A percentile compares a stretch with the other conserved stretches of the same genome.
phyloP scores from a whole-genome alignment of 768 basidiomycete species.

The Leccinum rimulosum region DNA sequence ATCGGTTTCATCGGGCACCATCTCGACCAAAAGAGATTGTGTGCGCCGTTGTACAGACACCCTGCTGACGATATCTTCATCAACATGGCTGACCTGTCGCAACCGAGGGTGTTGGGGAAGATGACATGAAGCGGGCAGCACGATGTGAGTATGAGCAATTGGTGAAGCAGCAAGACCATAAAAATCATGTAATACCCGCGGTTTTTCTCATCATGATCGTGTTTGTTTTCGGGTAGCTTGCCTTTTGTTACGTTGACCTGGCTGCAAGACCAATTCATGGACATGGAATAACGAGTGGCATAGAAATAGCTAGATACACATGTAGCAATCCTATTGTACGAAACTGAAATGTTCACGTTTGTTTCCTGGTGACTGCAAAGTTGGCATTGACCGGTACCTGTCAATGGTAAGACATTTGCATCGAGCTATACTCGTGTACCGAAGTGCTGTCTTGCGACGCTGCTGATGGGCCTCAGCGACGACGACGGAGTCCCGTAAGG shows the following conservation, averaged over 20 bases:
- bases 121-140: conserved; percentile 14
- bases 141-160: not conserved
- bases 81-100: conserved; percentile 83
- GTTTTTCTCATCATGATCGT: not conserved
- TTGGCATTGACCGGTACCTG: too few relatives aligned
- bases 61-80: conserved; percentile 96
- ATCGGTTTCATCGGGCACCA: conserved; percentile 98
- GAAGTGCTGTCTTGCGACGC: too few relatives aligned
- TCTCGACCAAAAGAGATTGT: conserved; percentile 94
- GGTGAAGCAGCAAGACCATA: not conserved
- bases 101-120: conserved; percentile 72
- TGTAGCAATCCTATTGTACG: not conserved
- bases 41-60: conserved; percentile 90
- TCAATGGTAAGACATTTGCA: too few relatives aligned
- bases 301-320: not conserved
- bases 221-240: not conserved
- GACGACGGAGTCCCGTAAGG: too few relatives aligned
- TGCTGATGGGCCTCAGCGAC: not conserved
- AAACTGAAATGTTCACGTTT: not conserved
- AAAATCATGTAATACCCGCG: conserved; percentile 19
- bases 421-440: too few relatives aligned
- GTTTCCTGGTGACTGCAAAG: not conserved
- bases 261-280: not conserved
- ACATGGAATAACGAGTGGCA: not conserved
- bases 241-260: not conserved